phyloP scores from a whole-genome alignment of 441 rosid genomes.

The Raphanus hybrid region DNA sequence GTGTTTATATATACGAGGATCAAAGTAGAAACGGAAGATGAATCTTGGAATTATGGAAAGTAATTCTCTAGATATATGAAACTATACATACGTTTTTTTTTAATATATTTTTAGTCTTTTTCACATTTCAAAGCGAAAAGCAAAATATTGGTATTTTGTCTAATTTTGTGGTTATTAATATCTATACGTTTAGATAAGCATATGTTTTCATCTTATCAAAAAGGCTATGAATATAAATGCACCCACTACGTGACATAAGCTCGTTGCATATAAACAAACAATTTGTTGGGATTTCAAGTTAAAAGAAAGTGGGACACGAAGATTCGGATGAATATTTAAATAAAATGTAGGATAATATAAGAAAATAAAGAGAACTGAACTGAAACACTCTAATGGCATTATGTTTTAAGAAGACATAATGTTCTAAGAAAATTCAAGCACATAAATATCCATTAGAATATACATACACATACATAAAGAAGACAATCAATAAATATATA shows the following conservation, averaged over 20 bases:
- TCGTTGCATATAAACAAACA: constrained; percentile 25
- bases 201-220: constrained; percentile 38
- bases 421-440: neutral
- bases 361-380: neutral
- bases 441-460: neutral
- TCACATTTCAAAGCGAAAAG: constrained; percentile 33
- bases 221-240: constrained; percentile 34
- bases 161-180: constrained; percentile 21
- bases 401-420: neutral
- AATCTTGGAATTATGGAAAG: constrained; percentile 33
- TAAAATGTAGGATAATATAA: constrained; percentile 4
- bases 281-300: constrained; percentile 5
- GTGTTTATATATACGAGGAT: constrained; percentile 29
- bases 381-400: neutral
- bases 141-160: constrained; percentile 32
- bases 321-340: constrained; percentile 27
- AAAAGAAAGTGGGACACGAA: neutral
- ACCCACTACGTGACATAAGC: constrained; percentile 40
- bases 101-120: constrained; percentile 7
- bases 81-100: constrained; percentile 25
- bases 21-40: constrained; percentile 33
- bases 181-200: constrained; percentile 28
- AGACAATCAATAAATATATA: neutral
- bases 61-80: constrained; percentile 27
- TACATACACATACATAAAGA: neutral